Evolutionary conservation across 2,329 filamentous ascomycete genomes (phyloP), one percentile per base, ranked within the genome.

Genomic region (Neofusicoccum sp.): DNA sequence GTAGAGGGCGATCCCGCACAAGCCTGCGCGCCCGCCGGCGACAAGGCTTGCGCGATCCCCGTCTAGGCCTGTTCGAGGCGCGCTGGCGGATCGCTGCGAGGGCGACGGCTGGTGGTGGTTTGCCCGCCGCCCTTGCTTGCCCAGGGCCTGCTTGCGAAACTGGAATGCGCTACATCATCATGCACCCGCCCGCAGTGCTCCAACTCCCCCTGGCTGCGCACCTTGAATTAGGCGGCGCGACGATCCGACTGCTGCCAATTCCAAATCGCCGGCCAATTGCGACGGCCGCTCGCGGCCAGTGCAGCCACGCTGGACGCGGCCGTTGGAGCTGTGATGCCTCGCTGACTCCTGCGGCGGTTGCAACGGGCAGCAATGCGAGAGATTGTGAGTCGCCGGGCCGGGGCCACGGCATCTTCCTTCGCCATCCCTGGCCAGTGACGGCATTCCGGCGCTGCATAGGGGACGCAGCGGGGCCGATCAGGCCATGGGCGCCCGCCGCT

Each of bases 191-290:
- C 38, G 38, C n/a, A 33, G 24, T 43, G 43, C 9, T 34, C 20
- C 7, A 26, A 24, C 11, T 26, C 34, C 49, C 49, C 49, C 34
- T 54, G 49, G 49, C 49, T 41, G 30, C 31, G 34, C 36, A n/a
- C 30, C 16, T 38, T 40, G 38, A 31, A 28, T 28, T 47, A 47
- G 44, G n/a, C 44, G 44, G 14, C 9, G 44, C 26, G 44, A 24
- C 38, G 49, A 38, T 40, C 49, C 49, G 38, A 54, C 31, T 41
- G 49, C 49, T 40, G n/a, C 49, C 40, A 38, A 54, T 54, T 54
- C 34, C 49, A 54, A 54, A 54, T 54, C 34, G 49, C 49, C 49
- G n/a, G 49, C 47, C 47, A 51, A 51, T 51, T 20, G 47, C 45
- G 45, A 16, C n/a, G 28, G 28, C 45, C 45, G 30, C 6, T 20